These are phyloP conservation scores for Astrothelium macrocarpum DNA, from an alignment of 495 filamentous ascomycete genomes.

Conservation along the genomic window DNA sequence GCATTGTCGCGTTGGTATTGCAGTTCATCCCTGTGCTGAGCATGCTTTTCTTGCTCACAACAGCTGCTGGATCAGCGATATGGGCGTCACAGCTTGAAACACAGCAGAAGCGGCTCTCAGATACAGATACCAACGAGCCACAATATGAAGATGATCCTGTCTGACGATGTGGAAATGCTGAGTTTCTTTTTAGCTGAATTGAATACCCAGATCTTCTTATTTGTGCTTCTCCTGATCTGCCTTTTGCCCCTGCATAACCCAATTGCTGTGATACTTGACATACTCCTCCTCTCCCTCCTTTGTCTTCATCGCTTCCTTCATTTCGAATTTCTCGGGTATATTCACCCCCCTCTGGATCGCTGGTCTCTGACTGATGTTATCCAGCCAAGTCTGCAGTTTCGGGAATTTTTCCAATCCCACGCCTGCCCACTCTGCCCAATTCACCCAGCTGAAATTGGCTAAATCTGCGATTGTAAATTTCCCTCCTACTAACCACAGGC, in stretches of 20 bases:
- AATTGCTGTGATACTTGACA: conserved; percentile 17
- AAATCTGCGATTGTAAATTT: conserved; percentile 21
- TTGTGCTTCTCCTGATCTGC: conserved; percentile 19
- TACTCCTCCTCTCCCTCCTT: conserved; percentile 22
- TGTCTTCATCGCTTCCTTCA: conserved; percentile 22
- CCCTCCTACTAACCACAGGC: conserved; percentile 15
- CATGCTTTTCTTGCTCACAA: conserved; percentile 60
- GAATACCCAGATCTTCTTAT: not conserved
- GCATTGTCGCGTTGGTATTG: conserved; percentile 49
- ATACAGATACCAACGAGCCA: not conserved
- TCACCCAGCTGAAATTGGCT: conserved; percentile 20
- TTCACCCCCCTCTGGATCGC: conserved; percentile 16
- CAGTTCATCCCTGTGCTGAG: conserved; percentile 54
- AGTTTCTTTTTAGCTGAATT: not conserved
- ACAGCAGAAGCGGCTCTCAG: conserved; percentile 15
- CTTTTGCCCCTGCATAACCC: conserved; percentile 22
- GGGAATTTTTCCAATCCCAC: conserved; percentile 17
- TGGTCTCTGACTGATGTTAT: conserved; percentile 12
- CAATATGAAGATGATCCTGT: conserved; percentile 19
- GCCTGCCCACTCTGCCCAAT: conserved; percentile 23
- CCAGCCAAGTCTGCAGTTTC: conserved; percentile 16
- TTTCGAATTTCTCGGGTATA: conserved; percentile 20
- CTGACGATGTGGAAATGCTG: not conserved
- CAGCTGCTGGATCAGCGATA: conserved; percentile 51
- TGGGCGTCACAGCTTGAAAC: conserved; percentile 53